Evolutionary conservation across 495 filamentous ascomycete species (phyloP), one percentile per base, ranked within the genome.

Genomic region (Xanthoparmelia taractica): DNA sequence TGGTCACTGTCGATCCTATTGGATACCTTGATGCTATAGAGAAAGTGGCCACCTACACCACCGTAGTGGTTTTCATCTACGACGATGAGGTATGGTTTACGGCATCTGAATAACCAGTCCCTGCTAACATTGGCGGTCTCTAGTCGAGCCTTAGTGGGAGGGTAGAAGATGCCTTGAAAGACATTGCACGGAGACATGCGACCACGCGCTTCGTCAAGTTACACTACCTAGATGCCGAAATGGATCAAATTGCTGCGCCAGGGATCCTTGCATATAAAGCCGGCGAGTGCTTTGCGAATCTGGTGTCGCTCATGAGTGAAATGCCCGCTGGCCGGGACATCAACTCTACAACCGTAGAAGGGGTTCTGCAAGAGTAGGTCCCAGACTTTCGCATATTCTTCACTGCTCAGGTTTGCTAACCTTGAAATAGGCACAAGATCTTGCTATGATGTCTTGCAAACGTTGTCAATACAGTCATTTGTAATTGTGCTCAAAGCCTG

Each of bases 21-120:
- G 94, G 92, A 27, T 98, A 95, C 68, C 81, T 98, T 58, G 92
- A 97, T 76, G 95, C 94, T 58, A 88, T 97, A 69, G 94, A 98
- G 78, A 91, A 88, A 73, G 88, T 92, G 7, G 79, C 84, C 45
- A 73, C 85, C 25, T 91, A 92, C 55, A 91, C 90, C 0, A 80
- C 91, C 15, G 92, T 97, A n/a, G 90, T 97, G 4, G 94, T 98
- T 27, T 91, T 90, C 72, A 89, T 98, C 63, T 96, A 92, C 74
- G 91, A 97, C 71, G 86, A 90, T 64, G 77, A 88, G 82, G 93
- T 96, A 82, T 43, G 57, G 36, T 20, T 18, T 17, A 27, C 36
- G 23, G 23, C 18, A 57, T 23, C 12, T 0, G 18, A 4, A 11
- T 20, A 20, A 20, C 20, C 15, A 38, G 33, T 48, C 58, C 29